Evolutionary conservation across 768 basidiomycete genomes (phyloP).

Genomic region (Leccinum truebloodii): DNA sequence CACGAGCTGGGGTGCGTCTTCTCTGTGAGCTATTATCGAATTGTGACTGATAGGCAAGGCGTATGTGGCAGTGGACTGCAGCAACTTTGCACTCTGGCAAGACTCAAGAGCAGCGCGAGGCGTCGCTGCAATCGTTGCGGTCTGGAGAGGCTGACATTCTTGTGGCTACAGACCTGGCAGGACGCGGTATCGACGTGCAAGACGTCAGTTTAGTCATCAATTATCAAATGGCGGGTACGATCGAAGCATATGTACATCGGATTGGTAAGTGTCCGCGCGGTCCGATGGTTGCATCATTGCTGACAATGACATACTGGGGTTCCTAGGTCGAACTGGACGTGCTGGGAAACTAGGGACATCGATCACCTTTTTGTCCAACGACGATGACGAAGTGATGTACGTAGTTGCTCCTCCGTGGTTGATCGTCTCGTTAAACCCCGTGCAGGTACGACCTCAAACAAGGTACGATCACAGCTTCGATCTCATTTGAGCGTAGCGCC

Average conservation of each 20-base stretch:
- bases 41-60: background rate
- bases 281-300: background rate
- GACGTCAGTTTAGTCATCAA: constrained; percentile 97
- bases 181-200: constrained; percentile 98
- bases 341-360: constrained; percentile 93
- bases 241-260: constrained; percentile 97
- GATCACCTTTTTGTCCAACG: constrained; percentile 95
- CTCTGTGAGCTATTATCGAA: background rate
- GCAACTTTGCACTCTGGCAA: constrained; percentile 96
- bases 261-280: constrained; percentile 62
- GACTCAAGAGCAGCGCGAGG: constrained; percentile 96
- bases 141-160: constrained; percentile 85
- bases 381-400: constrained; percentile 97
- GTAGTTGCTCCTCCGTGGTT: constrained; percentile 32
- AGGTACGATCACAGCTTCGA: constrained; percentile 47
- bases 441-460: constrained; percentile 92
- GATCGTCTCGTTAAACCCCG: constrained; percentile 6
- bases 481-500: background rate
- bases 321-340: constrained; percentile 91
- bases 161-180: constrained; percentile 96
- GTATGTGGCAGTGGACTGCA: constrained; percentile 69
- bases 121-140: constrained; percentile 82
- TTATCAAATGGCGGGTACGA: constrained; percentile 95
- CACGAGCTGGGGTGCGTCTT: constrained; percentile 76
- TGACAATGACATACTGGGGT: constrained; percentile 11